A percentile compares a stretch with the other conserved stretches of the same genome.
Evolutionary conservation across 2,329 filamentous ascomycete genomes (phyloP).

Genomic region (Cryphonectria radicalis): DNA sequence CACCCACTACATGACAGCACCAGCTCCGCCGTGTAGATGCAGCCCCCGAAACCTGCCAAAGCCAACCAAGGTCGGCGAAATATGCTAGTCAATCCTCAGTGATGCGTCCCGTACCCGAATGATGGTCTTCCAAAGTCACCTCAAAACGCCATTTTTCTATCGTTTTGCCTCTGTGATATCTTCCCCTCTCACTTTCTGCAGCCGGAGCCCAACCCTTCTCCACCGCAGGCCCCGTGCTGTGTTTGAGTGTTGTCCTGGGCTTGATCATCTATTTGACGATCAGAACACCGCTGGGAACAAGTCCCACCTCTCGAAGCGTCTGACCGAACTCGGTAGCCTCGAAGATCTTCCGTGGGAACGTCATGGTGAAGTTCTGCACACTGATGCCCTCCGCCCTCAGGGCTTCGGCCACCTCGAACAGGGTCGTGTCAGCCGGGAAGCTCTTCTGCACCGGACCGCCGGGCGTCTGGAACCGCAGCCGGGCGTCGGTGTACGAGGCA

Average conservation of each 20-base stretch:
- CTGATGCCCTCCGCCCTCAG: slow-evolving; percentile 71
- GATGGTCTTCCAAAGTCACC: not conserved
- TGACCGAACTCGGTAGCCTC: slow-evolving; percentile 78
- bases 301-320: slow-evolving; percentile 88
- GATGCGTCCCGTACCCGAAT: not conserved
- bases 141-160: not conserved
- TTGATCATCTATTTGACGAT: slow-evolving; percentile 64
- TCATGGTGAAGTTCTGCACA: slow-evolving; percentile 80
- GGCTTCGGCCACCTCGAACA: slow-evolving; percentile 87
- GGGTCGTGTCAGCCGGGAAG: slow-evolving; percentile 83
- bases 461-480: slow-evolving; percentile 78
- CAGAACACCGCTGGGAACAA: slow-evolving; percentile 89
- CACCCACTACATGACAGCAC: slow-evolving; percentile 1
- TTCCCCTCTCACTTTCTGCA: not conserved
- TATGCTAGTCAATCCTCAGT: not conserved
- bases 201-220: not conserved
- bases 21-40: not conserved
- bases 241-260: not conserved
- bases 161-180: not conserved
- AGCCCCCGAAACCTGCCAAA: not conserved
- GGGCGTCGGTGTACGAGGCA: slow-evolving; percentile 76
- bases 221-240: not conserved
- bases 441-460: slow-evolving; percentile 83
- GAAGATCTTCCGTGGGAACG: slow-evolving; percentile 85
- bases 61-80: not conserved